Percentiles rank a stretch among this genome's conserved stretches.
phyloP scores from a whole-genome alignment of 2,329 filamentous ascomycete species.

The Penicillium sp. region DNA sequence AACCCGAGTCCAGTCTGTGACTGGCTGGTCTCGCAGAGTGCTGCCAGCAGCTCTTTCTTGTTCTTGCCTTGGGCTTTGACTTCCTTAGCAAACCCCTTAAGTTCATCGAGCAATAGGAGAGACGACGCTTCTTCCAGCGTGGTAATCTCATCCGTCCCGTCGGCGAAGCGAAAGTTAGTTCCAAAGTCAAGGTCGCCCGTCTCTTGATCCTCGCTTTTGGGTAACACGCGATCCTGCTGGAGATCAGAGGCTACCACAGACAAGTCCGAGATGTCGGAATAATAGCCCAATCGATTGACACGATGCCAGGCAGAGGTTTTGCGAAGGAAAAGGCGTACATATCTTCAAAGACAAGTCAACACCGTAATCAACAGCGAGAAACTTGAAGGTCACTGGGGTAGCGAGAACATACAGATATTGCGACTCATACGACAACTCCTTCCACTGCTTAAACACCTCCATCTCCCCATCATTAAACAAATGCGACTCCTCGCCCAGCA shows the following conservation, averaged over 20 bases:
- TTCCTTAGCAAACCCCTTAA: conserved; percentile 82
- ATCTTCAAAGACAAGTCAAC: conserved; percentile 52
- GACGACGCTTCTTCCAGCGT: conserved; percentile 81
- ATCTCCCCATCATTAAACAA: conserved; percentile 81
- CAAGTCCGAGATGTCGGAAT: conserved; percentile 78
- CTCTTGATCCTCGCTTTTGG: conserved; percentile 39
- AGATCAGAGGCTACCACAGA: conserved; percentile 65
- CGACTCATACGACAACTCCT: conserved; percentile 72
- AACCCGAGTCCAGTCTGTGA: conserved; percentile 76
- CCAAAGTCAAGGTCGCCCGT: conserved; percentile 49
- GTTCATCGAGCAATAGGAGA: conserved; percentile 80
- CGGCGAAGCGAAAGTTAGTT: conserved; percentile 73
- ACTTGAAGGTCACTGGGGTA: background rate
- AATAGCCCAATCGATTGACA: conserved; percentile 73
- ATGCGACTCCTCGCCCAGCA: conserved; percentile 84
- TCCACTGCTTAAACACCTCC: conserved; percentile 76
- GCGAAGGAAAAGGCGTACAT: conserved; percentile 87
- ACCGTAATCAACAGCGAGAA: too few relatives aligned
- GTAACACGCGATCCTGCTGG: conserved; percentile 60
- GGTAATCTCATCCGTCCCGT: conserved; percentile 73
- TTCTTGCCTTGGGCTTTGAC: conserved; percentile 85
- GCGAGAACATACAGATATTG: conserved; percentile 74
- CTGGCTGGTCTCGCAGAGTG: conserved; percentile 72
- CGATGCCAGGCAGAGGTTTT: conserved; percentile 94
- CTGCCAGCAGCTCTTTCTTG: conserved; percentile 75